These are phyloP conservation scores for Tausonia pullulans DNA, from an alignment of 1,284 basidiomycete genomes.

Conservation along the genomic window DNA sequence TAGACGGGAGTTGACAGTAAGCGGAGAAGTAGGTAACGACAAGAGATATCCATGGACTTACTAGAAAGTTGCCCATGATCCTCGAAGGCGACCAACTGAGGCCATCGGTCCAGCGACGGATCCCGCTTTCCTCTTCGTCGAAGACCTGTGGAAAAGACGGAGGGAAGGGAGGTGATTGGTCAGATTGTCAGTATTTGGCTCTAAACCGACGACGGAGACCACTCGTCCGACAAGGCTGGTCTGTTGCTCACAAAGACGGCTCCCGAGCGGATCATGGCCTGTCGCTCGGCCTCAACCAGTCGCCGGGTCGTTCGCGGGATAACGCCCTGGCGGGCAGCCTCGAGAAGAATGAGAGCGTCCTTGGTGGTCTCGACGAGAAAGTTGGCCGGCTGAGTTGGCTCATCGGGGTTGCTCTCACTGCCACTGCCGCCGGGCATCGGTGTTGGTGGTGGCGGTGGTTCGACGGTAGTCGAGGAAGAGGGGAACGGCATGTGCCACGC, in stretches of 20 bases:
- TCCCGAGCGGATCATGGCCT: conserved; percentile 78
- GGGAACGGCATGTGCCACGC: too few species aligned
- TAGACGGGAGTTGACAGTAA: too few species aligned
- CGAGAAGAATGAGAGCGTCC: conserved; percentile 89
- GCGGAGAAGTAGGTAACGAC: too few species aligned
- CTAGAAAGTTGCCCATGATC: conserved; percentile 68
- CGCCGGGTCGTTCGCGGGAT: conserved; percentile 85
- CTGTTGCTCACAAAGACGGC: conserved; percentile 63
- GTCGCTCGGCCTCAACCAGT: conserved; percentile 80
- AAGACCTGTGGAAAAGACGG: background rate
- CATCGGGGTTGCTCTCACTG: too few species aligned
- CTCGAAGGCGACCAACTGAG: conserved; percentile 68
- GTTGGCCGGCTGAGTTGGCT: too few species aligned
- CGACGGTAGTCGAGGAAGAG: too few species aligned
- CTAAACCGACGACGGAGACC: too few species aligned
- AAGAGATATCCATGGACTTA: conserved; percentile 25
- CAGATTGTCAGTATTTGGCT: too few species aligned
- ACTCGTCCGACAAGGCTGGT: background rate
- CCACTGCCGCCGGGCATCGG: too few species aligned
- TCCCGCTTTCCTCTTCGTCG: conserved; percentile 62
- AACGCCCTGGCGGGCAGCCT: conserved; percentile 76
- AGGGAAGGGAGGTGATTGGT: too few species aligned
- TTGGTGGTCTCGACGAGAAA: conserved; percentile 56
- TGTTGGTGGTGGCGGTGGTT: too few species aligned
- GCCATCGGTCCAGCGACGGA: conserved; percentile 76